Evolutionary conservation across 106 monocot genomes (phyloP), one percentile per base, ranked within the genome.

Genomic region (Allium fistulosum): DNA sequence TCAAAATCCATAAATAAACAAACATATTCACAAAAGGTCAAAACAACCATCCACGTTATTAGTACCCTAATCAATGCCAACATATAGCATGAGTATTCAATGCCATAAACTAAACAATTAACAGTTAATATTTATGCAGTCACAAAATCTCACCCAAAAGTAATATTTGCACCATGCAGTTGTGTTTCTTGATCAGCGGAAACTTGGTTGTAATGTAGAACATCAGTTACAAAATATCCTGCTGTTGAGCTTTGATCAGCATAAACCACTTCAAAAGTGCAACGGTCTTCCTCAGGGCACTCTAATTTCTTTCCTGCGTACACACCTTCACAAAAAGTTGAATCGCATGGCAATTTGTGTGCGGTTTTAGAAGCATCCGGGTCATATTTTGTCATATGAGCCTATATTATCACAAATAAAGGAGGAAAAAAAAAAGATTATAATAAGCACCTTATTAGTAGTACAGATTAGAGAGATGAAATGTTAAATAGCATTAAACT

Each of bases 231-330:
- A 48, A 78, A 84, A 58, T 68, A 84, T 11, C 88, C 88, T 67
- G 63, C n/a, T 15, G 81, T 79, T 12, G 76, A 70, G 67, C 84
- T 88, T 10, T 84, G 84, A 71, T 88, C 88, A 58, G 84, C 88
- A 72, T 88, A 88, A 26, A 69, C n/a, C 59, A 81, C 74, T 8
- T 69, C 74, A 51, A 81, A 88, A 50, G 74, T 74, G 74, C 88
- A 88, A 0, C 53, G 79, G 14, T 58, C n/a, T 26, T 70, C 75
- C 6, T 48, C 57, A 4, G 59, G 22, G 65, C 84, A 88, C 7
- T 72, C 80, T 11, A 71, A 12, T 0, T 74, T 62, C 10, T 63
- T 66, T 26, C 70, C 69, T 61, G 71, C 74, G 1, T 73, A 61
- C 52, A 53, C 45, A n/a, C 73, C 58, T 37, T 37, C 37, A 37